Evolutionary conservation across 768 basidiomycete species (phyloP).

Genomic region (Mycena epipterygia): DNA sequence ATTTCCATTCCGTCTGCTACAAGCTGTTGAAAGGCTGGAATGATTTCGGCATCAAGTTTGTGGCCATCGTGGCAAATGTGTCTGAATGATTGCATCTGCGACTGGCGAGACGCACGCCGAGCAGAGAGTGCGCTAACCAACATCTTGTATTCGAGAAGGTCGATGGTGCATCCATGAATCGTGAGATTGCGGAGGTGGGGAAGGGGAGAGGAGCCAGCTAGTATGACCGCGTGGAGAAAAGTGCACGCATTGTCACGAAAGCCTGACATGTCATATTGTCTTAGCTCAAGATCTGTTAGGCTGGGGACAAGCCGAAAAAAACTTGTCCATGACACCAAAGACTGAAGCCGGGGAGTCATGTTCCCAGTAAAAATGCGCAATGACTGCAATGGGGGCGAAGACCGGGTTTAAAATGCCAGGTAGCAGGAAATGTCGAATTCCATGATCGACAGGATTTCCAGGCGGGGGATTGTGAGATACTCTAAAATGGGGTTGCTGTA

Average conservation of each 20-base stretch:
- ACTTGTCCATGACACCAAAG: no score
- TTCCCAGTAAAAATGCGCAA: no score
- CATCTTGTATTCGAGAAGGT: background rate
- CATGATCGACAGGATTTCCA: background rate
- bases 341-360: no score
- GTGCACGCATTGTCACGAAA: no score
- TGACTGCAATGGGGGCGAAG: background rate
- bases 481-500: background rate
- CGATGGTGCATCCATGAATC: background rate
- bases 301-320: no score
- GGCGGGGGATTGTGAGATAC: slow-evolving; percentile 1
- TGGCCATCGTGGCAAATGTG: background rate
- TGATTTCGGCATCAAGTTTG: background rate
- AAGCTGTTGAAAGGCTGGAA: background rate
- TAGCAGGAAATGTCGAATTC: background rate
- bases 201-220: no score
- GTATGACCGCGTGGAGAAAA: no score
- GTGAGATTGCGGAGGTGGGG: background rate
- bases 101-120: background rate
- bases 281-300: no score
- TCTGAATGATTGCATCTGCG: background rate
- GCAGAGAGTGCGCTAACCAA: background rate
- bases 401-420: background rate
- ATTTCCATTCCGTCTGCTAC: background rate
- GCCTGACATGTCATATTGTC: no score